These are phyloP conservation scores for Candida endomychidarum DNA, from an alignment of 805 yeast species.

Conservation along the genomic window DNA sequence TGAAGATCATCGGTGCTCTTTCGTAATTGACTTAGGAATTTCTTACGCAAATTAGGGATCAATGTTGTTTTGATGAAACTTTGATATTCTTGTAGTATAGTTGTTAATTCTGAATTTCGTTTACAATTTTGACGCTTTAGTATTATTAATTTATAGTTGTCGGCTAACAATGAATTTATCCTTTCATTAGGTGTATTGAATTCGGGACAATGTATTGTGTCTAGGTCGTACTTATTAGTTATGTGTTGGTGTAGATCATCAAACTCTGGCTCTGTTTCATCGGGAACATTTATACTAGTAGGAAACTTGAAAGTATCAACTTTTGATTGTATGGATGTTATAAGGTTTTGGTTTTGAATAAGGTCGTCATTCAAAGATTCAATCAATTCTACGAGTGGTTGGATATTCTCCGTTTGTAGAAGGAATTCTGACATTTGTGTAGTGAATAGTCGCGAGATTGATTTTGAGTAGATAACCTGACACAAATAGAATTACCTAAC, in stretches of 20 bases:
- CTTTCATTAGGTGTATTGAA: constrained; percentile 15
- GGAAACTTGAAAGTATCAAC: constrained; percentile 2
- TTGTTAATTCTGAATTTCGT: constrained; percentile 25
- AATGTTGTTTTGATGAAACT: constrained; percentile 24
- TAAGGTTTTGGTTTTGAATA: constrained; percentile 22
- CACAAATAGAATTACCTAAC: too few relatives aligned
- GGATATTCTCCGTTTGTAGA: constrained; percentile 31
- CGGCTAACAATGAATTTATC: constrained; percentile 25
- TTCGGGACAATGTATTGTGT: constrained; percentile 10
- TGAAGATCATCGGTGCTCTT: constrained; percentile 6
- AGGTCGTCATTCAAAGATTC: constrained; percentile 17
- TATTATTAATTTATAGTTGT: constrained; percentile 25
- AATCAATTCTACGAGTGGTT: constrained; percentile 27
- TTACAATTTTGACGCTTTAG: constrained; percentile 19
- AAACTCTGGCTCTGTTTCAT: not conserved
- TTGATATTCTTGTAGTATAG: constrained; percentile 30
- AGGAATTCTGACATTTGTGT: constrained; percentile 15
- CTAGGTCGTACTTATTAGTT: constrained; percentile 24
- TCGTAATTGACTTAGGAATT: constrained; percentile 8
- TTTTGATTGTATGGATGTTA: not conserved
- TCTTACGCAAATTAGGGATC: constrained; percentile 29
- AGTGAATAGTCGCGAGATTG: too few relatives aligned
- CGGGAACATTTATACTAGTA: not conserved
- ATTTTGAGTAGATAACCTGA: too few relatives aligned
- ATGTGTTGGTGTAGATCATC: constrained; percentile 13